phyloP scores from a whole-genome alignment of 306 rosid species.

The Glycine tomentella region DNA sequence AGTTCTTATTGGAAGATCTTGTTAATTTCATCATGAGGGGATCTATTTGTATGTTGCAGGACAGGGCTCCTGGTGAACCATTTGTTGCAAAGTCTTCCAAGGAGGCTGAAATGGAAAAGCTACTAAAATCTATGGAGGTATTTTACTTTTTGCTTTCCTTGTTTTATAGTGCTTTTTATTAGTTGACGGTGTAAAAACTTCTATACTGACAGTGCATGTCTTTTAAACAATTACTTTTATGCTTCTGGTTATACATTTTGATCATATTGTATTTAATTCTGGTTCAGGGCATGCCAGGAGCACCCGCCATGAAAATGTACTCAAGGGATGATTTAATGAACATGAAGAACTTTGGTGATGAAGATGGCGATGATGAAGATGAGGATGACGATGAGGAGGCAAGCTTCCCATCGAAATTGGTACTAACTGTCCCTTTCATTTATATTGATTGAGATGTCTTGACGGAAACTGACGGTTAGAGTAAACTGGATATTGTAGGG shows the following conservation, averaged over 20 bases:
- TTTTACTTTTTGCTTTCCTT: conserved; percentile 1
- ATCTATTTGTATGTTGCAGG: conserved; percentile 58
- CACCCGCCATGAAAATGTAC: conserved; percentile 97
- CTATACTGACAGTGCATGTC: neutral
- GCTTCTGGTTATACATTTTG: neutral
- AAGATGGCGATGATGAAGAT: conserved; percentile 70
- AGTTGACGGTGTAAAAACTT: neutral
- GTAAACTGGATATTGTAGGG: conserved; percentile 58
- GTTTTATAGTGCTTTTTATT: neutral
- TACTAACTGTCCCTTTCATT: conserved; percentile 46
- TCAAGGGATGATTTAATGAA: conserved; percentile 92
- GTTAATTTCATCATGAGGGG: conserved; percentile 7
- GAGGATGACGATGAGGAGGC: conserved; percentile 56
- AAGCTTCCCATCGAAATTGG: conserved; percentile 75
- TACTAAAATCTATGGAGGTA: conserved; percentile 95
- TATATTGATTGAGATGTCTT: conserved; percentile 32
- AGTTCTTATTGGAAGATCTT: conserved; percentile 32
- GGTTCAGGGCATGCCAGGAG: conserved; percentile 99
- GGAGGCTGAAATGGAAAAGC: conserved; percentile 97
- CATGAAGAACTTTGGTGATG: conserved; percentile 70
- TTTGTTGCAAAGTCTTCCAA: conserved; percentile 82
- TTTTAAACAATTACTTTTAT: neutral
- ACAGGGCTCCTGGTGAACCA: conserved; percentile 86
- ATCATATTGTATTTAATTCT: conserved; percentile 33
- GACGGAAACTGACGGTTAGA: conserved; percentile 16